Conservation (phyloP, 305 asterid genomes). For the Caryopteris hybrid region DNA sequence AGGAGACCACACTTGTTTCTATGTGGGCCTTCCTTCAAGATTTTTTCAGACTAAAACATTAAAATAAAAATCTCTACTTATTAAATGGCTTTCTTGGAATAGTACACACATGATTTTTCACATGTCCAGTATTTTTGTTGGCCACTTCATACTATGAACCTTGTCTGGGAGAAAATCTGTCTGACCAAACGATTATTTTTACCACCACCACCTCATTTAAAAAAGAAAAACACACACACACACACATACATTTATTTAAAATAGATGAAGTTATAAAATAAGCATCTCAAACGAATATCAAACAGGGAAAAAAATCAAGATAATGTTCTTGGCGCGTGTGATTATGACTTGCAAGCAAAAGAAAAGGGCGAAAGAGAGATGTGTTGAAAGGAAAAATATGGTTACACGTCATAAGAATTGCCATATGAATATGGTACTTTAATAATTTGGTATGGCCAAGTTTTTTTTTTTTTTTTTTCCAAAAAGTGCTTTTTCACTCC, state of each 20-base stretch:
- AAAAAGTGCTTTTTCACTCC: background rate
- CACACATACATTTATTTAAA: too few species aligned
- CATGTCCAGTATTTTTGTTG: conserved; percentile 4
- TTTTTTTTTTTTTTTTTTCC: background rate
- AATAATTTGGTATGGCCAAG: conserved; percentile 15
- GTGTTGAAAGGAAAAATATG: background rate
- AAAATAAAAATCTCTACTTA: background rate
- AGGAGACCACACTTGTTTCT: conserved; percentile 8
- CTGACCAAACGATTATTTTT: background rate
- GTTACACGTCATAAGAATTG: background rate
- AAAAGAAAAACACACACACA: background rate
- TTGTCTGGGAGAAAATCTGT: background rate
- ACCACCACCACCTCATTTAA: background rate
- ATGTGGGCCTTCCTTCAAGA: conserved; percentile 14
- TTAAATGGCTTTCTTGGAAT: background rate
- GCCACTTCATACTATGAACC: background rate
- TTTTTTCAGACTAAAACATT: background rate
- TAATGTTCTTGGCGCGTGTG: background rate
- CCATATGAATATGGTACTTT: background rate
- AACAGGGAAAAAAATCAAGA: background rate
- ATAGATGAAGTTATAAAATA: background rate
- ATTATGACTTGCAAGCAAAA: background rate
- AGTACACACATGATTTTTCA: background rate
- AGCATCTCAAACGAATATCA: conserved; percentile 5
- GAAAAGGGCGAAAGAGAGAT: background rate